Evolutionary conservation across 306 rosid species (phyloP), one percentile per base, ranked within the genome.

Genomic region (Quercus mongolica): DNA sequence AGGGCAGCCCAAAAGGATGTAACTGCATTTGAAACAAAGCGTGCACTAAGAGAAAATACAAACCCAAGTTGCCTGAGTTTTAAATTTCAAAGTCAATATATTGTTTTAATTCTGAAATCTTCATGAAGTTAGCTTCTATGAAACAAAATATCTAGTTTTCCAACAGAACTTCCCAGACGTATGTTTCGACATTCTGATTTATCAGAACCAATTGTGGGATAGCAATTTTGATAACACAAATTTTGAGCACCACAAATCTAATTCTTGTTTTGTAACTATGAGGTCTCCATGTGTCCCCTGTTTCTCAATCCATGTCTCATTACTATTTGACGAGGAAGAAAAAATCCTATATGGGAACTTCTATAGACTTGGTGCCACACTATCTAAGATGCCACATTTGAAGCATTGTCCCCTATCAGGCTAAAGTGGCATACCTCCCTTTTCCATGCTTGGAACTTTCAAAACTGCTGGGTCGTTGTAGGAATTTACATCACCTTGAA

Each of bases 1-100:
- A 96, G 80, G 74, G 86, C 89, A 15, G 85, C 89, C 97, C 99
- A 93, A 64, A 90, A 96, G 56, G 90, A 77, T 69, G 90, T 82
- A 49, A 96, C 99, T 96, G 90, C 91, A 89, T 73, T 73, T 80
- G 35, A 86, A 75, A 80, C 74, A 79, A 74, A 74, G 57, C 17
- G 30, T 21, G 49, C 78, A 33, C 51, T 70, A 73, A 84, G 65
- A 35, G 75, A 70, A 82, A 77, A 61, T 58, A 56, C 57, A 74
- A 11, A 33, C 33, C 73, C 28, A 31, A 52, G 77, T 72, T 69
- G 13, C 35, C 56, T 49, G 82, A 73, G 62, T 49, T 38, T 67
- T 56, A 49, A 31, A 72, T 44, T 41, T 73, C 51, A 49, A 51
- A 71, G 20, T 17, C 49, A 64, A 17, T 55, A 30, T 31, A 41